Conservation (phyloP, 1,139 yeast species). For the Hansenula lynferdii region DNA sequence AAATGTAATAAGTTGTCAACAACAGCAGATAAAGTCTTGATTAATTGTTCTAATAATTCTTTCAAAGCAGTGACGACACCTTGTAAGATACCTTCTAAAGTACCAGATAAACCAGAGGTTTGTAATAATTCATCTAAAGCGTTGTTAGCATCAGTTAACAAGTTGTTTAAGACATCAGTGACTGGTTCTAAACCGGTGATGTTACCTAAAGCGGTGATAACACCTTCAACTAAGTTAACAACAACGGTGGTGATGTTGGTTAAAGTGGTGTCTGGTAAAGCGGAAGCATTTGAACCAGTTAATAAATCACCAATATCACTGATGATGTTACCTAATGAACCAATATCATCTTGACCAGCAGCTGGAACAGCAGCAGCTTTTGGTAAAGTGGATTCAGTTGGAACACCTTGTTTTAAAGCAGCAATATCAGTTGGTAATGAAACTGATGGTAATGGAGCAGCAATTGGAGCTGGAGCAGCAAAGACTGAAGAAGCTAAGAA, state of each 20-base stretch:
- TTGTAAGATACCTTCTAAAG: background rate
- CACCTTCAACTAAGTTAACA: background rate
- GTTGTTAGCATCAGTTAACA: background rate
- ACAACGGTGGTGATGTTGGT: background rate
- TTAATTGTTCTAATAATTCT: conserved; percentile 5
- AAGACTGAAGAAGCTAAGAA: conserved; percentile 8
- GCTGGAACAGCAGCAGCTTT: conserved; percentile 5
- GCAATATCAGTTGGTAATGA: conserved; percentile 23
- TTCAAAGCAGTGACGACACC: background rate
- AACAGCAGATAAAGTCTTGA: conserved; percentile 5
- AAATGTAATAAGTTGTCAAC: conserved; percentile 6
- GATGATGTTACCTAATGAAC: background rate
- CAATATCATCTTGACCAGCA: conserved; percentile 2
- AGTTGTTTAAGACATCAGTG: conserved; percentile 2
- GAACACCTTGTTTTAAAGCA: background rate
- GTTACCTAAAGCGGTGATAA: conserved; percentile 1
- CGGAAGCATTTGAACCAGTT: background rate
- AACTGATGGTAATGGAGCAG: conserved; percentile 21
- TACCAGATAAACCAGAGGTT: too few species aligned
- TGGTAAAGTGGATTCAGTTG: background rate
- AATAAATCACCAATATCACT: too few species aligned
- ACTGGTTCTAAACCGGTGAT: conserved; percentile 4
- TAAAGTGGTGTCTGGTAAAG: conserved; percentile 2
- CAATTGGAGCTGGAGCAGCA: conserved; percentile 14
- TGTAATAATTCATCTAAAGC: background rate